Evolutionary conservation across 306 rosid genomes (phyloP).

Genomic region (Cicer pinnatifidum): DNA sequence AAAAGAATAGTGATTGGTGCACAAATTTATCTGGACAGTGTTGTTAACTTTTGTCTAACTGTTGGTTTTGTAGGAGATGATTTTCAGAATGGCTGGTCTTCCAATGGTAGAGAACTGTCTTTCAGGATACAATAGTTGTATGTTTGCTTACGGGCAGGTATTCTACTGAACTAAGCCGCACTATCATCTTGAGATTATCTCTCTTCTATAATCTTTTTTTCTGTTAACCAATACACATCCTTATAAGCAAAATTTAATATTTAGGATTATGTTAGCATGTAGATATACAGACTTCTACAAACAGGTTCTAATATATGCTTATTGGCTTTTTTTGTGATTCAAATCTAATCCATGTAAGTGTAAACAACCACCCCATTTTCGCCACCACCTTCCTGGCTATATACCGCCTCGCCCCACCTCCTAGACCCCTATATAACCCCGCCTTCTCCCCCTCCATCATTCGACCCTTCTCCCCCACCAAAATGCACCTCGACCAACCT

Average conservation of each 20-base stretch:
- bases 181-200: slow-evolving; percentile 23
- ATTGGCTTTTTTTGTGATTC: background rate
- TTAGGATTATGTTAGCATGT: background rate
- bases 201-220: background rate
- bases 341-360: slow-evolving; percentile 6
- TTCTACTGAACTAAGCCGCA: slow-evolving; percentile 24
- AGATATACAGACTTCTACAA: slow-evolving; percentile 3
- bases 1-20: background rate
- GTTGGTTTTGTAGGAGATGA: slow-evolving; percentile 67
- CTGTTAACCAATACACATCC: background rate
- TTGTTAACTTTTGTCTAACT: slow-evolving; percentile 38
- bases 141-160: slow-evolving; percentile 99
- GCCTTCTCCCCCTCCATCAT: no score
- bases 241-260: slow-evolving; percentile 15
- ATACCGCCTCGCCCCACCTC: no score
- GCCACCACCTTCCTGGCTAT: background rate
- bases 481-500: no score
- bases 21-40: background rate
- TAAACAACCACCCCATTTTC: background rate
- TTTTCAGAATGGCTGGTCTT: slow-evolving; percentile 93
- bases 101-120: slow-evolving; percentile 98
- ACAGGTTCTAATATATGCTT: slow-evolving; percentile 5
- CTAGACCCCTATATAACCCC: no score
- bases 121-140: slow-evolving; percentile 94
- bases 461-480: no score